Conservation (phyloP, 176 grass and related monocot genomes). For the Bonia amplexicaulis region DNA sequence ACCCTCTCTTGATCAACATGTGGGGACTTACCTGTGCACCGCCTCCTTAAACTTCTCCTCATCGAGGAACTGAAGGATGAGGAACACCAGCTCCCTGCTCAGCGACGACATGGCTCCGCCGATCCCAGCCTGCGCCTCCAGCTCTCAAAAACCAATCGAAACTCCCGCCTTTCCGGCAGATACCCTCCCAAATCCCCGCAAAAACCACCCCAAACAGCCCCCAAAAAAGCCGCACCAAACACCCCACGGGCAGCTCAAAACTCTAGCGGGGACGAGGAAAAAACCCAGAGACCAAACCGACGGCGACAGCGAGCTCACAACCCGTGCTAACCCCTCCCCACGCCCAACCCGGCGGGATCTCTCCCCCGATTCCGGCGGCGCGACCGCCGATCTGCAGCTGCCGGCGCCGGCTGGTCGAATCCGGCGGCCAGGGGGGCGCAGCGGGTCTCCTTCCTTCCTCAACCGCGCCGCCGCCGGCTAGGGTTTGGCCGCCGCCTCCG, state of each 20-base stretch:
- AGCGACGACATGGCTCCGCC: slow-evolving; percentile 82
- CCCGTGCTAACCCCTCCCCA: neutral
- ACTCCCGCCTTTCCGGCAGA: slow-evolving; percentile 52
- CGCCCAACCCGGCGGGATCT: slow-evolving; percentile 41
- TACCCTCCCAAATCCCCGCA: slow-evolving; percentile 41
- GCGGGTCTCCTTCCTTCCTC: neutral
- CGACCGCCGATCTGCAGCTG: slow-evolving; percentile 50
- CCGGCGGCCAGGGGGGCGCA: neutral
- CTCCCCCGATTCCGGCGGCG: slow-evolving; percentile 54
- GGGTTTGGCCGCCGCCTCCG: slow-evolving; percentile 43
- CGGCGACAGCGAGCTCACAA: slow-evolving; percentile 11
- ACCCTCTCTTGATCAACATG: neutral
- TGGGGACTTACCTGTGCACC: slow-evolving; percentile 56
- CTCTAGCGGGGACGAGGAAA: neutral
- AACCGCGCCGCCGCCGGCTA: neutral
- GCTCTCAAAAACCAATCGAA: slow-evolving; percentile 45
- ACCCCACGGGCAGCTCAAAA: neutral
- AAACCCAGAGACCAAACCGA: neutral
- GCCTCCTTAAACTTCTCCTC: slow-evolving; percentile 95
- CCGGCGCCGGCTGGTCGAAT: slow-evolving; percentile 27
- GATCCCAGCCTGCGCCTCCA: slow-evolving; percentile 78
- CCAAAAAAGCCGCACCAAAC: neutral
- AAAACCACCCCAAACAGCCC: slow-evolving; percentile 6
- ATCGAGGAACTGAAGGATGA: slow-evolving; percentile 91
- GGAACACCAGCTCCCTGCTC: slow-evolving; percentile 91